These are phyloP conservation scores for Phytopythium chamaehyphon DNA, from an alignment of 352 stramenopile species.

Conservation along the genomic window DNA sequence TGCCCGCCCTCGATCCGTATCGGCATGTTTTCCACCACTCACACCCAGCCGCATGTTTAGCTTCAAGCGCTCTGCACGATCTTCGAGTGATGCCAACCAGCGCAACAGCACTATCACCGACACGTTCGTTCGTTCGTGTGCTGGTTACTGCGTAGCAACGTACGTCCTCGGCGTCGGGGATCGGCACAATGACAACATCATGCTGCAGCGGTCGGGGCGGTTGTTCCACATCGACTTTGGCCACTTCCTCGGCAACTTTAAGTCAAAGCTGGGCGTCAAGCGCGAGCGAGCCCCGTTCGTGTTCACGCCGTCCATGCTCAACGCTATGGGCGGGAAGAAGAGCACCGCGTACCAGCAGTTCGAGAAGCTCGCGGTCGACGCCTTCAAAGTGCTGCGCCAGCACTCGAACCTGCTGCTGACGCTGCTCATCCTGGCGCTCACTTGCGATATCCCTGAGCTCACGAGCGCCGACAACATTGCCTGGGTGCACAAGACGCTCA, in stretches of 20 bases:
- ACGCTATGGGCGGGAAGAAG: constrained; percentile 80
- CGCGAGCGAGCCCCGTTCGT: constrained; percentile 89
- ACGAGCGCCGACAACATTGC: constrained; percentile 60
- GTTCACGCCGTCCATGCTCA: constrained; percentile 89
- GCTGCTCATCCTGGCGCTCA: constrained; percentile 72
- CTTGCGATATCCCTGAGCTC: constrained; percentile 80
- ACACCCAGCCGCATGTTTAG: constrained; percentile 25
- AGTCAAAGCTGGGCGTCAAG: constrained; percentile 90
- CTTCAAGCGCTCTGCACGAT: neutral
- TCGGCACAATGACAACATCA: constrained; percentile 95
- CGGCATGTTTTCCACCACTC: constrained; percentile 44
- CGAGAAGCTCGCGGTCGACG: constrained; percentile 51
- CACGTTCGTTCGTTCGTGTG: constrained; percentile 88
- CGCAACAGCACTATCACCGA: constrained; percentile 61
- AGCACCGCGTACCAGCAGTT: constrained; percentile 77
- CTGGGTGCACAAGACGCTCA: constrained; percentile 77
- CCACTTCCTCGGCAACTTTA: constrained; percentile 95
- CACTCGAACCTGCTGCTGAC: constrained; percentile 85
- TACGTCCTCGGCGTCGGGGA: constrained; percentile 94
- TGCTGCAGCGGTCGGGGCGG: constrained; percentile 91
- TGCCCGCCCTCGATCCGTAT: constrained; percentile 19
- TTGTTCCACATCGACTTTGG: constrained; percentile 98
- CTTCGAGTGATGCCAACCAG: neutral
- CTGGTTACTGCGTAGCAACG: constrained; percentile 92
- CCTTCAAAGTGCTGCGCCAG: constrained; percentile 64